Percentiles rank a stretch among this genome's conserved stretches.
phyloP scores from a whole-genome alignment of 495 filamentous ascomycete species.

The Podospora didyma region DNA sequence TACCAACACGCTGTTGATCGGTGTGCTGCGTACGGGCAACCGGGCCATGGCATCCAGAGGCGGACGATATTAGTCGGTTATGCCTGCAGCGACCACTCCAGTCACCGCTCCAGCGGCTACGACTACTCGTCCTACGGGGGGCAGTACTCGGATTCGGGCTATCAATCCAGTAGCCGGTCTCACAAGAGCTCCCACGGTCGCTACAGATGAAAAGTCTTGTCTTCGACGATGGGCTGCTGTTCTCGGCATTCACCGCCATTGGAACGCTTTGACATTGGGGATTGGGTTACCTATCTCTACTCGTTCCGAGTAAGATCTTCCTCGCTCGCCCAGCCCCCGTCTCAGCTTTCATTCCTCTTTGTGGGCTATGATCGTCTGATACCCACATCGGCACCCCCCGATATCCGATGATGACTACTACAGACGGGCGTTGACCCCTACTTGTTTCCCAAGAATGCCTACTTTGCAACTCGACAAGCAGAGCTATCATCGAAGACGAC shows the following conservation, averaged over 20 bases:
- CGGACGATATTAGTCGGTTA: constrained; percentile 80
- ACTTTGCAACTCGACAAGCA: constrained; percentile 18
- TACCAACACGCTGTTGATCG: constrained; percentile 78
- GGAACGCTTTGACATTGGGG: constrained; percentile 39
- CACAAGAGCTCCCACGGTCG: constrained; percentile 37
- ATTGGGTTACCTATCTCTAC: constrained; percentile 47
- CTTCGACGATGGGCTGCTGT: constrained; percentile 49
- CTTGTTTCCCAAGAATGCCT: constrained; percentile 22
- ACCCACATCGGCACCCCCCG: constrained; percentile 40
- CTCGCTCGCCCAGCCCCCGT: constrained; percentile 39
- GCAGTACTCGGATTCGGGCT: constrained; percentile 50
- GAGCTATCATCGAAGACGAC: constrained; percentile 27
- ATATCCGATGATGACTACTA: constrained; percentile 13
- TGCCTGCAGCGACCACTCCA: constrained; percentile 53
- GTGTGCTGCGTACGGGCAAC: constrained; percentile 65
- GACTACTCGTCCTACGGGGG: constrained; percentile 21
- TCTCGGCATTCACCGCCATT: constrained; percentile 44
- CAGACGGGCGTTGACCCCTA: background rate
- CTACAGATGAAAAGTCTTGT: constrained; percentile 50
- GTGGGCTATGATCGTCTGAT: constrained; percentile 45
- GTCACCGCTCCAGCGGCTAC: constrained; percentile 12
- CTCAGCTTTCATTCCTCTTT: constrained; percentile 45
- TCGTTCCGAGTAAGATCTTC: constrained; percentile 43
- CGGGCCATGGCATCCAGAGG: constrained; percentile 66
- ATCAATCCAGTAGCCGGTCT: constrained; percentile 43